Evolutionary conservation across 2,329 filamentous ascomycete species (phyloP).

Genomic region (Neobulgaria alba): DNA sequence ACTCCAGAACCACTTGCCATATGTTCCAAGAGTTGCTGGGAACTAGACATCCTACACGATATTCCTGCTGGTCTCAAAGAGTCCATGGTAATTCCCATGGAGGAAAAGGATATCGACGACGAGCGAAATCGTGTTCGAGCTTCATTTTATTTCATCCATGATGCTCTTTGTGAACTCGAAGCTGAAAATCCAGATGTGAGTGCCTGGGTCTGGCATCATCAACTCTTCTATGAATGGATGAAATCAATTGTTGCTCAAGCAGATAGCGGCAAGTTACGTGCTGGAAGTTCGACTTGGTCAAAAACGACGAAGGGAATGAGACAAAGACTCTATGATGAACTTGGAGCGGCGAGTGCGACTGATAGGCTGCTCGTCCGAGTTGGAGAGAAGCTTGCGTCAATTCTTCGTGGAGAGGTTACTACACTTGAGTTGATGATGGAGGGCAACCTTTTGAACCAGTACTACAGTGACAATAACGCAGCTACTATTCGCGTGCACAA

Average conservation of each 20-base stretch:
- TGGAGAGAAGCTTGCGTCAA: background rate
- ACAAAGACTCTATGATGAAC: background rate
- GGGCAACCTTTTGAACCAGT: background rate
- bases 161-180: background rate
- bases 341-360: background rate
- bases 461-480: background rate
- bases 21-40: background rate
- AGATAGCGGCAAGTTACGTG: background rate
- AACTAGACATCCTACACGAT: background rate
- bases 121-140: background rate
- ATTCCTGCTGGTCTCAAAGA: background rate
- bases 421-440: background rate
- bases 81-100: background rate
- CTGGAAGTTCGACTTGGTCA: background rate
- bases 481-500: background rate
- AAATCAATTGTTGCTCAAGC: background rate
- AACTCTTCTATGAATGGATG: background rate
- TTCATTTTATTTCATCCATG: background rate
- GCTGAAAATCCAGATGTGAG: background rate
- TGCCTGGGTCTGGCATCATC: no score
- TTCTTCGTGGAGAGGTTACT: background rate
- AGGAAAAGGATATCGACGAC: background rate
- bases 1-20: background rate
- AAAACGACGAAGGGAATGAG: background rate
- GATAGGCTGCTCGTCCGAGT: background rate